These are phyloP conservation scores for Macrocybe gigantea DNA, from an alignment of 768 basidiomycete species.

Conservation along the genomic window DNA sequence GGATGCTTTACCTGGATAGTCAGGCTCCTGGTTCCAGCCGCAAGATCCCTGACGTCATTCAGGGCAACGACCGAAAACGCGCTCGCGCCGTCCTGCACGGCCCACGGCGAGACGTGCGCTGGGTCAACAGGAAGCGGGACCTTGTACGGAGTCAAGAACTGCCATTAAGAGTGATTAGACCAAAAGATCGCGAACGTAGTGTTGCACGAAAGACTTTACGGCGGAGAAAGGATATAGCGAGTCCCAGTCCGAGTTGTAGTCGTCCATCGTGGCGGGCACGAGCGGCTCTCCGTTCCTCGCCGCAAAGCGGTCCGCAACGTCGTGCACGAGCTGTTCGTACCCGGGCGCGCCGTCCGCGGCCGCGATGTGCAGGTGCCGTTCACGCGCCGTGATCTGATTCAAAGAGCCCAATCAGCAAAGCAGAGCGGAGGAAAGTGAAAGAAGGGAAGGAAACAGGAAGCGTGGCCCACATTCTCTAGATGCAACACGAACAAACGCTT, in stretches of 20 bases:
- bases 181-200: not conserved
- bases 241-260: constrained; percentile 87
- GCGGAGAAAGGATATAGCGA: constrained; percentile 74
- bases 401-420: not conserved
- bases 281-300: constrained; percentile 21
- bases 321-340: constrained; percentile 52
- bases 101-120: constrained; percentile 48
- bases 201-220: constrained; percentile 31
- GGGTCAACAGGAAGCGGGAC: constrained; percentile 53
- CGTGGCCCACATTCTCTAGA: constrained; percentile 68
- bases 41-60: constrained; percentile 48
- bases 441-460: not conserved
- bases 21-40: constrained; percentile 61
- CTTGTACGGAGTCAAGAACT: constrained; percentile 86
- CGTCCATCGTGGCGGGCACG: constrained; percentile 54
- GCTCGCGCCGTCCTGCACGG: constrained; percentile 15
- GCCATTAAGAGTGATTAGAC: constrained; percentile 7
- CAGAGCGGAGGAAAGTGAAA: not conserved
- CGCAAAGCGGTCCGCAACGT: constrained; percentile 61
- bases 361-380: constrained; percentile 76
- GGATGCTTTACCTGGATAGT: constrained; percentile 72
- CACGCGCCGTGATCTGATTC: constrained; percentile 59
- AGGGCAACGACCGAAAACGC: constrained; percentile 52
- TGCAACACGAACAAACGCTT: constrained; percentile 82
- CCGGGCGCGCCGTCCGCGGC: constrained; percentile 81